A percentile compares a stretch with the other conserved stretches of the same genome.
Evolutionary conservation across 1,284 basidiomycete genomes (phyloP).

Genomic region (Gymnopus androsaceus): DNA sequence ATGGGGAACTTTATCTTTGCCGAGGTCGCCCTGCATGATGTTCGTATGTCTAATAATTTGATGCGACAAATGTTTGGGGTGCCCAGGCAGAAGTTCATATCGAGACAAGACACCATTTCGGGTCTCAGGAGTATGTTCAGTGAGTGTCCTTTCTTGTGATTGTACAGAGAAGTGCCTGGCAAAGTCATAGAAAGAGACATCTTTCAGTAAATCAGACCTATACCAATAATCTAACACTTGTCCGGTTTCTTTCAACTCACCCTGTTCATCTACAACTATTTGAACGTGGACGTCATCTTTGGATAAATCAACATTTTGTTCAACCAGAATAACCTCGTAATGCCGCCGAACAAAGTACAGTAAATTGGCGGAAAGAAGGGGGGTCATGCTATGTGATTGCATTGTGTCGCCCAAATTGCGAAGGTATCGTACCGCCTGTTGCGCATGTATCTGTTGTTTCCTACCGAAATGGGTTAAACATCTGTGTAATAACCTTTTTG

Average conservation of each 20-base stretch:
- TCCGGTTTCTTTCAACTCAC: background rate
- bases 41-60: background rate
- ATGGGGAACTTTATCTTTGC: constrained; percentile 14
- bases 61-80: background rate
- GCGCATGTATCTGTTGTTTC: constrained; percentile 27
- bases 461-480: constrained; percentile 21
- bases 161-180: background rate
- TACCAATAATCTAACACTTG: constrained; percentile 12
- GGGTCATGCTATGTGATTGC: constrained; percentile 6
- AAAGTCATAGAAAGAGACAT: constrained; percentile 14
- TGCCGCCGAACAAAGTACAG: background rate
- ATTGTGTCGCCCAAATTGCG: constrained; percentile 14
- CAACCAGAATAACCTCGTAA: background rate
- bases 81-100: background rate
- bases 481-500: constrained; percentile 24
- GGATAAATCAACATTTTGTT: background rate
- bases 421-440: constrained; percentile 28
- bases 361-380: constrained; percentile 3
- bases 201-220: background rate
- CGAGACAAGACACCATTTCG: background rate
- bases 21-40: background rate
- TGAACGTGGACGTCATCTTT: background rate
- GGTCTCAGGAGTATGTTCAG: background rate
- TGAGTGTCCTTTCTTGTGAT: background rate
- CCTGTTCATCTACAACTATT: background rate